phyloP scores from a whole-genome alignment of 2,329 filamentous ascomycete genomes.

The Exophiala spinifera region DNA sequence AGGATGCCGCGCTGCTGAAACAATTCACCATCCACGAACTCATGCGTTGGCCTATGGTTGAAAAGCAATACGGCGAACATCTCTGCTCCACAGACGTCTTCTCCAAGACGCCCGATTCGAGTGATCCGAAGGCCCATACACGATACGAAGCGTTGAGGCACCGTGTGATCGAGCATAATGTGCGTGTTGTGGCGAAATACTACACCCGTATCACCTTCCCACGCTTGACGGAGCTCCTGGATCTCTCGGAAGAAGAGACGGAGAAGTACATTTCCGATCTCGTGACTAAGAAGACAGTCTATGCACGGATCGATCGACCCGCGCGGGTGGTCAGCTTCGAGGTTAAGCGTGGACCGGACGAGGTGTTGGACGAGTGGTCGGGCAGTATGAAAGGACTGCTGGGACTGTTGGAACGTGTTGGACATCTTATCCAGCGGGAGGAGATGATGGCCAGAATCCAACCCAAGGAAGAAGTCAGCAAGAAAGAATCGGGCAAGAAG shows the following conservation, averaged over 20 bases:
- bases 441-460: slow-evolving; percentile 99
- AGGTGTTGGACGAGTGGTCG: slow-evolving; percentile 97
- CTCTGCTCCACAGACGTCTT: slow-evolving; percentile 90
- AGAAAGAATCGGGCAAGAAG: slow-evolving; percentile 6
- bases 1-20: slow-evolving; percentile 83
- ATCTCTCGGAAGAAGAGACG: slow-evolving; percentile 90
- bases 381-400: slow-evolving; percentile 94
- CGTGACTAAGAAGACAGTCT: slow-evolving; percentile 96
- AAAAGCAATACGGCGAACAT: slow-evolving; percentile 83
- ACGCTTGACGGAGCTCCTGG: slow-evolving; percentile 83
- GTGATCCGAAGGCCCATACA: slow-evolving; percentile 75
- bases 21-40: slow-evolving; percentile 93
- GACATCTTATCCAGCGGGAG: slow-evolving; percentile 98
- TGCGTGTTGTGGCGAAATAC: slow-evolving; percentile 95
- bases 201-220: slow-evolving; percentile 96
- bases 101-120: slow-evolving; percentile 60
- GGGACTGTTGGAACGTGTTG: slow-evolving; percentile 82
- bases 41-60: slow-evolving; percentile 96
- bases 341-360: slow-evolving; percentile 90
- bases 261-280: slow-evolving; percentile 98
- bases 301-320: slow-evolving; percentile 93
- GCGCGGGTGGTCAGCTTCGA: slow-evolving; percentile 91
- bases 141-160: slow-evolving; percentile 95
- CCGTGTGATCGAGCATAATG: slow-evolving; percentile 98
- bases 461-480: slow-evolving; percentile 44